A percentile compares a stretch with the other conserved stretches of the same genome.
Conservation (phyloP, 2,329 filamentous ascomycete genomes). For the Diaporthe sp. region DNA sequence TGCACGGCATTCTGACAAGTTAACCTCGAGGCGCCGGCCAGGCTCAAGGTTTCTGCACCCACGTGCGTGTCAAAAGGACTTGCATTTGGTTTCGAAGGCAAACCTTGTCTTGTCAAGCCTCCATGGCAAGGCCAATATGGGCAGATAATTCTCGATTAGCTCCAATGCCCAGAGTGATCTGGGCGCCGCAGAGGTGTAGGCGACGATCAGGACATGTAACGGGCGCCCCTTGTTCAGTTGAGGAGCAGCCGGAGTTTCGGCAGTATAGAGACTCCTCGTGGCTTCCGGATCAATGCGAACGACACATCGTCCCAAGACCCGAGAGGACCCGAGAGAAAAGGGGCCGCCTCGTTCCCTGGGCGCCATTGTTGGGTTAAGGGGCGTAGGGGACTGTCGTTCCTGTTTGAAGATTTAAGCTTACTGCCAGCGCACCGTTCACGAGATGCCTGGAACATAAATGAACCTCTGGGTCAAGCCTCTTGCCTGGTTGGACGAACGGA, state of each 20-base stretch:
- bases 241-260: conserved; percentile 23
- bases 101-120: conserved; percentile 26
- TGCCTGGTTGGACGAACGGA: background rate
- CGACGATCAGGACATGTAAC: conserved; percentile 2
- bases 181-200: background rate
- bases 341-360: background rate
- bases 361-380: background rate
- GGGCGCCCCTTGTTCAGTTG: background rate
- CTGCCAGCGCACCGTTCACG: conserved; percentile 10
- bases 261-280: conserved; percentile 27
- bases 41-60: conserved; percentile 18
- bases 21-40: conserved; percentile 7
- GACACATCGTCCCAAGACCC: background rate
- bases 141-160: conserved; percentile 26
- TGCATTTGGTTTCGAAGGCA: conserved; percentile 30
- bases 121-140: conserved; percentile 23
- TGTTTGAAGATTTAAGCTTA: conserved; percentile 29
- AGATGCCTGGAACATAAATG: background rate
- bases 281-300: conserved; percentile 10
- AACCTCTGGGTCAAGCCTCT: background rate
- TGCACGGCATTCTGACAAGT: conserved; percentile 16
- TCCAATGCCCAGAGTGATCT: background rate
- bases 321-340: background rate
- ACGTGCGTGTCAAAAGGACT: conserved; percentile 29
- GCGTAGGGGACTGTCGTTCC: background rate